Conservation (phyloP, 192 early-diverging fungal species). For the Gaertneriomyces sp. region DNA sequence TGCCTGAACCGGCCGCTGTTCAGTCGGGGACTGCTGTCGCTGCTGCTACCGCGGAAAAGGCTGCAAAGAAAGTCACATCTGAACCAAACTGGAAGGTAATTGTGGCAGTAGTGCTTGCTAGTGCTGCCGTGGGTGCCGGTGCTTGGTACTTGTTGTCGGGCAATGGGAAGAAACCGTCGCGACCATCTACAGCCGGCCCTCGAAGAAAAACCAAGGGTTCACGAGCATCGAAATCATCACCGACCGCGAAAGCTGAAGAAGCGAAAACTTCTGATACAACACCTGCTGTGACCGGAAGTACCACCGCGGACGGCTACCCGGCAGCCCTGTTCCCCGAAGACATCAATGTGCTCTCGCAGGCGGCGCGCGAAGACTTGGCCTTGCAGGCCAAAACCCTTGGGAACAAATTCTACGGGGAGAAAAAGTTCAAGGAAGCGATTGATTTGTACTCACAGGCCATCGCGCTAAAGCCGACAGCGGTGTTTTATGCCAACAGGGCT, state of each 20-base stretch:
- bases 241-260: too few species aligned
- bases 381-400: constrained; percentile 77
- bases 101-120: constrained; percentile 24
- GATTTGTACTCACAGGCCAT: constrained; percentile 87
- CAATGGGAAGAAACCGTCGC: constrained; percentile 8
- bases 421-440: constrained; percentile 81
- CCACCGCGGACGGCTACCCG: constrained; percentile 7
- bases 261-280: not conserved
- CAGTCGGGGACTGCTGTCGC: too few species aligned
- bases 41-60: not conserved
- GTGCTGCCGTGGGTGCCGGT: constrained; percentile 29
- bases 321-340: constrained; percentile 16
- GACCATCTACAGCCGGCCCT: not conserved
- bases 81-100: constrained; percentile 22
- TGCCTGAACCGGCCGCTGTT: too few species aligned
- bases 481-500: constrained; percentile 94
- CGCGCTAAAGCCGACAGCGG: constrained; percentile 64
- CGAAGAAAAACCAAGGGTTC: not conserved
- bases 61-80: not conserved
- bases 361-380: constrained; percentile 52
- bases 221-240: too few species aligned
- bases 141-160: constrained; percentile 21
- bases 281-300: not conserved
- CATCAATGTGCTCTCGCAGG: constrained; percentile 5
- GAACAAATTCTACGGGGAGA: constrained; percentile 80